These are phyloP conservation scores for Petunia secreta DNA, from an alignment of 257 asterid species.

Conservation along the genomic window DNA sequence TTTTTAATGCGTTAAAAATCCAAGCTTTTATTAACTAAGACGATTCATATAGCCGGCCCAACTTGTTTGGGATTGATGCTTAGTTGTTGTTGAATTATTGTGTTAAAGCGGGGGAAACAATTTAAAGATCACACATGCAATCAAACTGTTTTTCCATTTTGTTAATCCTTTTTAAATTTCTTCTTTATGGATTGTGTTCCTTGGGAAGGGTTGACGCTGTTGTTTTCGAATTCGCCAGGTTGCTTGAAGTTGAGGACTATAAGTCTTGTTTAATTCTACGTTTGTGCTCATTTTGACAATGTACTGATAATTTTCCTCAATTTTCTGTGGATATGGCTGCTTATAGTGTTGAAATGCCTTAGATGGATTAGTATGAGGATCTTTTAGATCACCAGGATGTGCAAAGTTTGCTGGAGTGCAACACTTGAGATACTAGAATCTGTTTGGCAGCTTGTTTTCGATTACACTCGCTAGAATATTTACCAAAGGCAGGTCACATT, in stretches of 20 bases:
- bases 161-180: not conserved
- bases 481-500: not conserved
- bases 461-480: slow-evolving; percentile 6
- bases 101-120: not conserved
- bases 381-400: slow-evolving; percentile 32
- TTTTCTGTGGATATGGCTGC: slow-evolving; percentile 19
- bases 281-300: not conserved
- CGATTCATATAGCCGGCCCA: too few species aligned
- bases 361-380: slow-evolving; percentile 36
- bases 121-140: not conserved
- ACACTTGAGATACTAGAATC: slow-evolving; percentile 23
- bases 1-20: too few species aligned
- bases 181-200: slow-evolving; percentile 6
- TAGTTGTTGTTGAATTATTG: not conserved
- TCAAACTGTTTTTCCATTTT: not conserved
- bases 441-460: slow-evolving; percentile 32
- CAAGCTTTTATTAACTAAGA: too few species aligned
- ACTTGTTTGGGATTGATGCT: not conserved
- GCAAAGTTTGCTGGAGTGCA: slow-evolving; percentile 25
- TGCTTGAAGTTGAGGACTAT: slow-evolving; percentile 19
- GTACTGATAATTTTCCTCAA: slow-evolving; percentile 19
- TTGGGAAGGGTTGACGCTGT: not conserved
- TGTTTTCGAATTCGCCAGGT: not conserved
- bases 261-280: not conserved
- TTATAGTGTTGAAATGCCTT: slow-evolving; percentile 27